phyloP scores from a whole-genome alignment of 2,329 filamentous ascomycete species.

The Tolypocladium ovalisporum region DNA sequence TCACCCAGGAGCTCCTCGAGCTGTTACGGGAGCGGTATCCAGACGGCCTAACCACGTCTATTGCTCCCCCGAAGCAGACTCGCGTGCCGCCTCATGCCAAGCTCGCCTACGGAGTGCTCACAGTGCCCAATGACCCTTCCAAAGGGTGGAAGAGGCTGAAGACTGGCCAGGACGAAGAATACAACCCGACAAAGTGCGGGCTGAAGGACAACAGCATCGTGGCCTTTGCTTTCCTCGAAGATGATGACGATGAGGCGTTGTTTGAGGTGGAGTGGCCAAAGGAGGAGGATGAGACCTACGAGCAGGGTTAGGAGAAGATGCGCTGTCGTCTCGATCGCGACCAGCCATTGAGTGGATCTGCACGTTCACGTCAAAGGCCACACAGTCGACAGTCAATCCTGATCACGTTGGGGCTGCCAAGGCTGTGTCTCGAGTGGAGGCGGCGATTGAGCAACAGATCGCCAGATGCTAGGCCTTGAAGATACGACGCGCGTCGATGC shows the following conservation, averaged over 20 bases:
- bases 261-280: slow-evolving; percentile 36
- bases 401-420: not conserved
- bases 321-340: not conserved
- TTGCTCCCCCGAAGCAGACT: slow-evolving; percentile 20
- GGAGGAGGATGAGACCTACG: slow-evolving; percentile 28
- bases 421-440: not conserved
- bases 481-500: not conserved
- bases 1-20: slow-evolving; percentile 48
- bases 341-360: not conserved
- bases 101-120: slow-evolving; percentile 36
- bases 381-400: not conserved
- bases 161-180: slow-evolving; percentile 18
- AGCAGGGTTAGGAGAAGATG: slow-evolving; percentile 5
- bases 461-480: not conserved
- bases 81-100: slow-evolving; percentile 28
- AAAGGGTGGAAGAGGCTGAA: slow-evolving; percentile 40
- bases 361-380: not conserved
- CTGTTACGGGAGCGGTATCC: slow-evolving; percentile 48
- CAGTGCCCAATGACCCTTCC: slow-evolving; percentile 30
- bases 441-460: not conserved
- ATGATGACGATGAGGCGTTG: slow-evolving; percentile 24
- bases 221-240: slow-evolving; percentile 34
- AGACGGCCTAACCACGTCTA: slow-evolving; percentile 32
- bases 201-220: slow-evolving; percentile 36
- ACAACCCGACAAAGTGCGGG: slow-evolving; percentile 29